Conservation (phyloP, 192 early-diverging fungal genomes). For the Mortierella hygrophila region DNA sequence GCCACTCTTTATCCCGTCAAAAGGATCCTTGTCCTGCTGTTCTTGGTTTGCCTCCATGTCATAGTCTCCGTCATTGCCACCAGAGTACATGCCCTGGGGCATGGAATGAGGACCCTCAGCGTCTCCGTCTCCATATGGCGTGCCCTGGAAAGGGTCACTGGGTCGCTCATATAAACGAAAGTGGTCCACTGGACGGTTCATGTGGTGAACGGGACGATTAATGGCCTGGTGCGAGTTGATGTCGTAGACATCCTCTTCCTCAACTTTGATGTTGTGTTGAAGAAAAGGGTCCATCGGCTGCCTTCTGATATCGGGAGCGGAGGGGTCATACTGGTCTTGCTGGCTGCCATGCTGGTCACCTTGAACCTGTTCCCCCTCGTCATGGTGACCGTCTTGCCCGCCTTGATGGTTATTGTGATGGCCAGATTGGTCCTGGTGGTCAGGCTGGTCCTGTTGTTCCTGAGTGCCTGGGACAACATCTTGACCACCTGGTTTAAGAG, state of each 20-base stretch:
- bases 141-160: constrained; percentile 1
- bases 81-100: neutral
- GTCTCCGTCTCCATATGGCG: neutral
- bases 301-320: neutral
- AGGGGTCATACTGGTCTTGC: neutral
- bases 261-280: neutral
- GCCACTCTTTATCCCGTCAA: constrained; percentile 2
- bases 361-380: neutral
- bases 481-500: constrained; percentile 8
- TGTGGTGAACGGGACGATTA: neutral
- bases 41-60: neutral
- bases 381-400: neutral
- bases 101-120: neutral
- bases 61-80: neutral
- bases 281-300: neutral
- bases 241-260: neutral
- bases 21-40: neutral
- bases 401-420: neutral
- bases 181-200: constrained; percentile 15
- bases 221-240: neutral
- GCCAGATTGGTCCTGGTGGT: neutral
- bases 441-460: neutral
- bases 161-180: constrained; percentile 3
- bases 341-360: neutral
- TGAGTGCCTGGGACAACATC: neutral